phyloP scores from a whole-genome alignment of 192 early-diverging fungal species.

The Paraglomus brasilianum region DNA sequence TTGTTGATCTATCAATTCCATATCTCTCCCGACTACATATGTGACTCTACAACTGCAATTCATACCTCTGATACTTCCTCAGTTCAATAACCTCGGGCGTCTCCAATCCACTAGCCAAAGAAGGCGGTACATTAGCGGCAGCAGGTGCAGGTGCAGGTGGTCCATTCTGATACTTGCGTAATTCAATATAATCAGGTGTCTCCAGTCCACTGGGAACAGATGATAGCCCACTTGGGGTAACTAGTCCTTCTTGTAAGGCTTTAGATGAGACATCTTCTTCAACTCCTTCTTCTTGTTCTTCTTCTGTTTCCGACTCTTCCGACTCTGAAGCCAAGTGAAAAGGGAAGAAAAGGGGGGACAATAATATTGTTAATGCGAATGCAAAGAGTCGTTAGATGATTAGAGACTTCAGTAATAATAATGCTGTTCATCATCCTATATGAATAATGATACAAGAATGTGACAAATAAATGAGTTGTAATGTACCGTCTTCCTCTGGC shows the following conservation, averaged over 20 bases:
- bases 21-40: too few relatives aligned
- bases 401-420: not conserved
- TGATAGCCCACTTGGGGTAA: slow-evolving; percentile 80
- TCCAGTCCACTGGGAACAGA: slow-evolving; percentile 75
- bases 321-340: slow-evolving; percentile 54
- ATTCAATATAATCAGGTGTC: slow-evolving; percentile 82
- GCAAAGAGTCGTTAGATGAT: slow-evolving; percentile 2
- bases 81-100: slow-evolving; percentile 86
- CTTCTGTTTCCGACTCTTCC: slow-evolving; percentile 70
- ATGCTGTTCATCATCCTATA: slow-evolving; percentile 36
- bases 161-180: slow-evolving; percentile 72
- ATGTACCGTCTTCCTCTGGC: slow-evolving; percentile 64
- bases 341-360: not conserved
- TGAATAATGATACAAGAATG: too few relatives aligned
- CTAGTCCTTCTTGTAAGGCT: slow-evolving; percentile 61
- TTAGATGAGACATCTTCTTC: slow-evolving; percentile 52
- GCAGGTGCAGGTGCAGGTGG: not conserved
- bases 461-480: slow-evolving; percentile 19
- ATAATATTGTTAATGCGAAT: slow-evolving; percentile 12
- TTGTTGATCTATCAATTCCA: too few relatives aligned
- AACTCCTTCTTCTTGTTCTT: slow-evolving; percentile 59
- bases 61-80: slow-evolving; percentile 66
- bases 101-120: slow-evolving; percentile 67
- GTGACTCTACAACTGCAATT: too few relatives aligned
- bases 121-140: not conserved